Percentiles rank a stretch among this genome's conserved stretches.
Conservation (phyloP, 2,329 filamentous ascomycete species). For the Colletotrichum limetticola region DNA sequence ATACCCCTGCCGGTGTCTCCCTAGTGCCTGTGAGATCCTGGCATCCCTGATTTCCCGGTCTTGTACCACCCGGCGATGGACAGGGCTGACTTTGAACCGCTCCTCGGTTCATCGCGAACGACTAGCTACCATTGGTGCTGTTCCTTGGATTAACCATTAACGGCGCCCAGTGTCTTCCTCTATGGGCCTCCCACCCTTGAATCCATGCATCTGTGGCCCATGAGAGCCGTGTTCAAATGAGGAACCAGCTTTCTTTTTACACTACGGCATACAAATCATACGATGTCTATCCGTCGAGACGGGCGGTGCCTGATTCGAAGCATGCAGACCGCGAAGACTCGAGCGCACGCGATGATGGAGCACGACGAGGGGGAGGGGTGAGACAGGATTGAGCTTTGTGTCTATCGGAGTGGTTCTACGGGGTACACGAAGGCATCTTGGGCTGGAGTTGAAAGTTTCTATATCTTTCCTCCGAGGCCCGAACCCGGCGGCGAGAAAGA, state of each 20-base stretch:
- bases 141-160: not conserved
- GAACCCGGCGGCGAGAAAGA: not conserved
- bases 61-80: conserved; percentile 5
- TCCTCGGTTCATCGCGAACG: conserved; percentile 23
- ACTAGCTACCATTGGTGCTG: conserved; percentile 9
- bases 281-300: conserved; percentile 29
- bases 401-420: conserved; percentile 3
- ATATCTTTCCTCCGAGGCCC: conserved; percentile 23
- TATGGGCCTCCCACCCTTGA: conserved; percentile 12
- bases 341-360: conserved; percentile 2
- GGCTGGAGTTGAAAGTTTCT: not conserved
- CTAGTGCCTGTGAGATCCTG: conserved; percentile 3
- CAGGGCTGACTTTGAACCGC: conserved; percentile 20
- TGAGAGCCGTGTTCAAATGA: conserved; percentile 20
- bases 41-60: not conserved
- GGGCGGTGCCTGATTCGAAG: conserved; percentile 16
- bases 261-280: conserved; percentile 30
- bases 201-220: conserved; percentile 15
- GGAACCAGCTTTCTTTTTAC: conserved; percentile 25
- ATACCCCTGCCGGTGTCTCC: not conserved
- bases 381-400: not conserved
- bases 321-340: not conserved
- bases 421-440: not conserved
- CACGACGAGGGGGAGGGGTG: conserved; percentile 21
- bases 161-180: not conserved